Evolutionary conservation across 2,329 filamentous ascomycete species (phyloP), one percentile per base, ranked within the genome.

Genomic region (Aspergillus melleus): DNA sequence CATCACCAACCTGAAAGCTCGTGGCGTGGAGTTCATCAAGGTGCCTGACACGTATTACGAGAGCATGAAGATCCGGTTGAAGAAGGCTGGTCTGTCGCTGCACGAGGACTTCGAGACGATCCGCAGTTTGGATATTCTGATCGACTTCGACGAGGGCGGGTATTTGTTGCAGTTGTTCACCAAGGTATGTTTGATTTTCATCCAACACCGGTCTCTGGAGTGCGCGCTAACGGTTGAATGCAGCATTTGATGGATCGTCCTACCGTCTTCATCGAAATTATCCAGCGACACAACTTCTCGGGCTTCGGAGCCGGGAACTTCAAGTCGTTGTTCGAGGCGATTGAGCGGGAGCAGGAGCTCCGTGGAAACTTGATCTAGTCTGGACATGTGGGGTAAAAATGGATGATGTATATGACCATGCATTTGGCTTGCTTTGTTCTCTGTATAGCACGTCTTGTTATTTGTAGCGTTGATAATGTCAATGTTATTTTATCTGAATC

Each of bases 231-330:
- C 61, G 64, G 32, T 66, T n/a, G 9, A 12, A 12, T 54, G 22
- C 61, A 78, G 86, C 94, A 94, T 64, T 77, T 97, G 66, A 91
- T 96, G 89, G 93, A 97, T 77, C 88, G 94, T 12, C 94, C 94
- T 24, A 97, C 94, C 3, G 93, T 97, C 29, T 97, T 97, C 74
- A 87, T 97, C 64, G 94, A 97, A 84, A 96, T 97, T 69, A 97
- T 97, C 69, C 92, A 97, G 81, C 82, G 93, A 59, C 89, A 96
- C 69, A 88, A 92, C 64, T 97, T 97, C 75, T 88, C 90, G 32
- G 94, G 94, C 0, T 97, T 97, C 68, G 93, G 94, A 4, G 94
- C 93, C 0, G 94, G 94, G 1, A 98, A 97, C 77, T 97, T 97
- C 81, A 96, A 92, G 86, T 92, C 89, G 62, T 72, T 97, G 68